phyloP scores from a whole-genome alignment of 2,329 filamentous ascomycete genomes.

The Coleophoma cylindrospora region DNA sequence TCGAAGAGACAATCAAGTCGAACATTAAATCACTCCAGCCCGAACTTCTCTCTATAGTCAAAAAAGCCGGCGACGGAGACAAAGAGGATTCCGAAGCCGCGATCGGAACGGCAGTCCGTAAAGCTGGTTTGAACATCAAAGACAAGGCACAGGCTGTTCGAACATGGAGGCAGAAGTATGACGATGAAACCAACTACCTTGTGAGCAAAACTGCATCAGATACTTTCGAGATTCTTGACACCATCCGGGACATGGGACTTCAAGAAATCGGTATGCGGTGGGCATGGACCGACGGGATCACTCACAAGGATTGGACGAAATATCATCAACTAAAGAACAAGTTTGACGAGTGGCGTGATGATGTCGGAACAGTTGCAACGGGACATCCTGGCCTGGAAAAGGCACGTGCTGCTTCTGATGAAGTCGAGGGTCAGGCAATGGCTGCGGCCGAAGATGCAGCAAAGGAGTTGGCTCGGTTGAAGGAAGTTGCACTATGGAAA shows the following conservation, averaged over 20 bases:
- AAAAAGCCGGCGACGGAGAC: slow-evolving; percentile 48
- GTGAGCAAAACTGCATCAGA: slow-evolving; percentile 55
- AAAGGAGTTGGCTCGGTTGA: slow-evolving; percentile 72
- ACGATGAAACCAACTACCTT: slow-evolving; percentile 49
- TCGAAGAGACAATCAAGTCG: slow-evolving; percentile 61
- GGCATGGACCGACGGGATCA: slow-evolving; percentile 93
- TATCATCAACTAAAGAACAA: slow-evolving; percentile 84
- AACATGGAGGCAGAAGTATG: slow-evolving; percentile 55
- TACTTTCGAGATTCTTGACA: slow-evolving; percentile 63
- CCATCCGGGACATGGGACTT: slow-evolving; percentile 62
- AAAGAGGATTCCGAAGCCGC: slow-evolving; percentile 46
- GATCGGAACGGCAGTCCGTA: slow-evolving; percentile 46
- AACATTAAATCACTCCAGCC: slow-evolving; percentile 63
- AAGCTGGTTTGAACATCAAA: slow-evolving; percentile 56
- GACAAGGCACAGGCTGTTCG: slow-evolving; percentile 60
- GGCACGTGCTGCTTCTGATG: slow-evolving; percentile 62
- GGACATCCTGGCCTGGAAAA: slow-evolving; percentile 65
- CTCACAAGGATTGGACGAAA: slow-evolving; percentile 95
- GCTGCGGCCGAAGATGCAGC: slow-evolving; percentile 71
- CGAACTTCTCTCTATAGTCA: slow-evolving; percentile 59
- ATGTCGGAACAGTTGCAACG: slow-evolving; percentile 72
- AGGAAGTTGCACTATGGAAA: slow-evolving; percentile 83
- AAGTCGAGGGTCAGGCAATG: slow-evolving; percentile 78
- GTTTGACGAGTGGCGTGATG: slow-evolving; percentile 78
- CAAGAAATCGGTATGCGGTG: slow-evolving; percentile 73